Base-by-base conservation (phyloP, 441 rosid genomes). In the Pelargonium citronellum region DNA sequence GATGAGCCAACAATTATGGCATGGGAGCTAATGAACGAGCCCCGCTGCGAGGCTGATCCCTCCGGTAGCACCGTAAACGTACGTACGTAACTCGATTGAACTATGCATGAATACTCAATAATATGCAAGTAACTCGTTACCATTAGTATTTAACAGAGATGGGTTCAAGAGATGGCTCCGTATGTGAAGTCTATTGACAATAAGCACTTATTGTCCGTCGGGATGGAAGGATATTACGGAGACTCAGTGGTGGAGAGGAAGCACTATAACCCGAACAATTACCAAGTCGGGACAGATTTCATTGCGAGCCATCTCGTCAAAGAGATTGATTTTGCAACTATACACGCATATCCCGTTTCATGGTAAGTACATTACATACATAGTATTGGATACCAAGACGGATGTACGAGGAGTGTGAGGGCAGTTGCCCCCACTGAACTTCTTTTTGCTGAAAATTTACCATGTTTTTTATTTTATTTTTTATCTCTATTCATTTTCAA, bases 11-110 rank as follows among this genome's bases (percentile, higher is more conserved):
- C 85, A 2, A 83, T 85, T 69, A 87, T 89, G 87, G 91, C 78
- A n/a, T 87, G 91, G 91, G 91, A 89, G 67, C 83, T 87, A 8
- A 85, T 85, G 72, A 88, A 87, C 37, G 91, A 87, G 71, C 87
- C 89, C 15, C 82, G 81, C 12, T 85, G 87, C 80, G 81, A 55
- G 71, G 70, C 68, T 15, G 88, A 88, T 43, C 69, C 72, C 73
- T 80, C 87, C 10, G 83, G 90, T 17, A 79, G 77, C 62, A 84
- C 79, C 8, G 5, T 80, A 0, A 51, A 82, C 24, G 84, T 84
- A 73, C 68, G 69, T 27, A 27, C 30, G 30, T 27, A 27, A 27
- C 30, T 2, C 30, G 30, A 27, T 27, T 27, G 30, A 27, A 27
- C 2, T 3, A 27, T 27, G 1, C 6, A 47, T 8, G 53, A 47